These are phyloP conservation scores for Euphorbia celastroides DNA, from an alignment of 441 rosid genomes.

Conservation along the genomic window DNA sequence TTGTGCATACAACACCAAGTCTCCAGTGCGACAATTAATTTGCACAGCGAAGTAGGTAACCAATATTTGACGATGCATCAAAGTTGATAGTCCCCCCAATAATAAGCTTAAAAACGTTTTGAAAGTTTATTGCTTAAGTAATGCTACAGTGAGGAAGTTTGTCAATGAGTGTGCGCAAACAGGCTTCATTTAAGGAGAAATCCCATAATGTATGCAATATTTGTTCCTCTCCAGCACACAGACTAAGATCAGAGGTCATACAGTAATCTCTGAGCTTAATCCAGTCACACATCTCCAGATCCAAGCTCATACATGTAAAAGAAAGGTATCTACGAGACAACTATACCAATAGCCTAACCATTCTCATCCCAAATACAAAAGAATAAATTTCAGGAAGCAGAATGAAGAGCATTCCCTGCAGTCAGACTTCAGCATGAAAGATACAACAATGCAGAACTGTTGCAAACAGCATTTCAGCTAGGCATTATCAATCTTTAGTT, in stretches of 20 bases:
- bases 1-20: not conserved
- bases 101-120: not conserved
- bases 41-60: not conserved
- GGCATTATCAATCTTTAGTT: not conserved
- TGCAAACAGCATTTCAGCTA: not conserved
- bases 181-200: too few relatives aligned
- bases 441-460: not conserved
- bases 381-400: not conserved
- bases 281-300: not conserved
- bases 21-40: not conserved
- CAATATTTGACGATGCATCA: not conserved
- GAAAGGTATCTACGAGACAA: not conserved
- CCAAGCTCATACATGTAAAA: too few relatives aligned
- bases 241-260: not conserved
- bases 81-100: not conserved
- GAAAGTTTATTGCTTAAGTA: not conserved
- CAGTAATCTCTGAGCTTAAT: not conserved
- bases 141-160: slow-evolving; percentile 1
- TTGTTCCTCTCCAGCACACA: not conserved
- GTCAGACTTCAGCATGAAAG: not conserved
- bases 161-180: too few relatives aligned
- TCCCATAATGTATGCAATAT: too few relatives aligned
- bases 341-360: not conserved
- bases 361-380: not conserved
- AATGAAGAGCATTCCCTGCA: not conserved